Conservation (phyloP, 2,329 filamentous ascomycete species). For the Botrytis deweyae region DNA sequence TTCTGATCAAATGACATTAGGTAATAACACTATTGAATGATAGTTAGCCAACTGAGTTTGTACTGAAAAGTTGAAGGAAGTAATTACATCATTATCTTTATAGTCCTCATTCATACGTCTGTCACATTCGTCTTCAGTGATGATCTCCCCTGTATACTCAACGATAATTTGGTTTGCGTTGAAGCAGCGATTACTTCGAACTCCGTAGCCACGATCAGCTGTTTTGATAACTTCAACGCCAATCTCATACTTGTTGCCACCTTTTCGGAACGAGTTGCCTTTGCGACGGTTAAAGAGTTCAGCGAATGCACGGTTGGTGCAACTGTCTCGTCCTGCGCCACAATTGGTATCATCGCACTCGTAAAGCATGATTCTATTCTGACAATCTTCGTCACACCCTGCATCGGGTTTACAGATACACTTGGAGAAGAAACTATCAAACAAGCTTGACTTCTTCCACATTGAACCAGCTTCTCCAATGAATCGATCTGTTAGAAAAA, state of each 20-base stretch:
- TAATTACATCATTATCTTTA: slow-evolving; percentile 82
- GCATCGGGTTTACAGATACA: slow-evolving; percentile 76
- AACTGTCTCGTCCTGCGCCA: slow-evolving; percentile 68
- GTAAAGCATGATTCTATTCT: slow-evolving; percentile 96
- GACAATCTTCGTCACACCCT: slow-evolving; percentile 85
- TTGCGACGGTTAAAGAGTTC: slow-evolving; percentile 73
- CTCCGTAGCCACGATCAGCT: slow-evolving; percentile 81
- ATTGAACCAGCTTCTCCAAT: slow-evolving; percentile 77
- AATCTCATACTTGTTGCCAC: slow-evolving; percentile 82
- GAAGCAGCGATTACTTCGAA: slow-evolving; percentile 87
- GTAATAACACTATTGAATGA: slow-evolving; percentile 75
- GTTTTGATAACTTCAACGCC: slow-evolving; percentile 97
- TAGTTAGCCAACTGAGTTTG: slow-evolving; percentile 27
- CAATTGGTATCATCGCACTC: slow-evolving; percentile 94
- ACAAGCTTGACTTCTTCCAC: slow-evolving; percentile 77
- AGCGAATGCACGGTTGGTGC: slow-evolving; percentile 85
- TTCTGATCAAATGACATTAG: slow-evolving; percentile 98
- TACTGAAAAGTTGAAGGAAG: not conserved
- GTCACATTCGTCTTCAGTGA: slow-evolving; percentile 91
- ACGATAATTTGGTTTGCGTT: slow-evolving; percentile 92
- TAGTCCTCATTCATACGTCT: slow-evolving; percentile 90
- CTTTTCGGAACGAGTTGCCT: slow-evolving; percentile 35
- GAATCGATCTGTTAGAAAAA: slow-evolving; percentile 68
- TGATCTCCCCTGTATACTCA: slow-evolving; percentile 97
- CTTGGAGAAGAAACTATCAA: slow-evolving; percentile 71